Conservation (phyloP, 2,329 filamentous ascomycete species). For the Colletotrichum eleusines region DNA sequence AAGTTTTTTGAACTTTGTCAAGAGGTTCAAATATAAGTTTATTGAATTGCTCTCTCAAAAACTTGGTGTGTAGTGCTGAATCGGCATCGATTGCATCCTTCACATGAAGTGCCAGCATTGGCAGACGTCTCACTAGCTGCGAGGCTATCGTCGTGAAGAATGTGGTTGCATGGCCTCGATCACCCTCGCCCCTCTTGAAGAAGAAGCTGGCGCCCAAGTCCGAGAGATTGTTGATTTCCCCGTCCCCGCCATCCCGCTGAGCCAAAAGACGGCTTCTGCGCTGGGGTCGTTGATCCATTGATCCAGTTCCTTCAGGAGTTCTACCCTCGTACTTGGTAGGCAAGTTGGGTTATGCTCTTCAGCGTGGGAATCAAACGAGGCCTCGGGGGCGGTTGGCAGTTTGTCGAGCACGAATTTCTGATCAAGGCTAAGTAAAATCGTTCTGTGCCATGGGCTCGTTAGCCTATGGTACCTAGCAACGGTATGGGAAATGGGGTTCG, state of each 20-base stretch:
- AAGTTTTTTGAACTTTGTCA: background rate
- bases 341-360: conserved; percentile 51
- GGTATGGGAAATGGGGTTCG: background rate
- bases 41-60: conserved; percentile 54
- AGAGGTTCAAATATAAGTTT: conserved; percentile 55
- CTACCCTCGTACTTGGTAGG: conserved; percentile 47
- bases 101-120: conserved; percentile 39
- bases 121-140: conserved; percentile 47
- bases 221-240: conserved; percentile 55
- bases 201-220: conserved; percentile 56
- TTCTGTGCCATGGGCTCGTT: conserved; percentile 12
- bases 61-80: conserved; percentile 45
- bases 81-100: conserved; percentile 49
- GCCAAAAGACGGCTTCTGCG: conserved; percentile 50
- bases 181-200: conserved; percentile 55
- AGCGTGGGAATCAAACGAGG: conserved; percentile 51
- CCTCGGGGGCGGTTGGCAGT: conserved; percentile 44
- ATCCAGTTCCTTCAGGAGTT: conserved; percentile 49
- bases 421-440: conserved; percentile 43
- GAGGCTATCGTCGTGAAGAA: conserved; percentile 55
- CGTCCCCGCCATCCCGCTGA: conserved; percentile 55
- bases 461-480: background rate
- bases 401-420: conserved; percentile 44
- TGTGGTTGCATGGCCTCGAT: conserved; percentile 49
- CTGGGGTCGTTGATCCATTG: conserved; percentile 46